These are phyloP conservation scores for Aureobasidium sp. DNA, from an alignment of 2,329 filamentous ascomycete species.

Conservation along the genomic window DNA sequence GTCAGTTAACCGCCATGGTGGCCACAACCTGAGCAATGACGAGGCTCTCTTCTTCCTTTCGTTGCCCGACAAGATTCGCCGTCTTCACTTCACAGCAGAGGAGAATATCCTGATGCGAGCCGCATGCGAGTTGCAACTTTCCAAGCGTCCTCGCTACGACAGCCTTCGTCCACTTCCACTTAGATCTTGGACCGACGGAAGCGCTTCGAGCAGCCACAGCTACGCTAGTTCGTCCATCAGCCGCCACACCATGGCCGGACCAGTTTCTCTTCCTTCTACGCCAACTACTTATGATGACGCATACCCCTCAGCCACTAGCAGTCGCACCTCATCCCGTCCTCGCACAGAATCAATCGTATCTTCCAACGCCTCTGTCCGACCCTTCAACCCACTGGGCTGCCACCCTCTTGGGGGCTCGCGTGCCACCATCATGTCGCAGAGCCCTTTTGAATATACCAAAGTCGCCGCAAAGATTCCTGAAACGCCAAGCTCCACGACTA, in stretches of 20 bases:
- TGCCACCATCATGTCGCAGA: neutral
- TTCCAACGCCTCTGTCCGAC: neutral
- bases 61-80: slow-evolving; percentile 65
- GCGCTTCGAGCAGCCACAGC: slow-evolving; percentile 5
- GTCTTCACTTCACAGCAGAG: slow-evolving; percentile 62
- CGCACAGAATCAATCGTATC: neutral
- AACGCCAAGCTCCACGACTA: slow-evolving; percentile 5
- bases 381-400: slow-evolving; percentile 1
- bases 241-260: neutral
- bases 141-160: neutral
- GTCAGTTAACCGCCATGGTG: slow-evolving; percentile 33
- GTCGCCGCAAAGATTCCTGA: neutral
- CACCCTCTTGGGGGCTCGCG: neutral
- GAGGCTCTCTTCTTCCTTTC: slow-evolving; percentile 63
- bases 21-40: slow-evolving; percentile 24
- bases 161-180: neutral
- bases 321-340: neutral
- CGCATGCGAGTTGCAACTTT: slow-evolving; percentile 39
- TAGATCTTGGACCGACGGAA: slow-evolving; percentile 5
- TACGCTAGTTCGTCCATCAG: neutral
- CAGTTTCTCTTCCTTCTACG: neutral
- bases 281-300: neutral
- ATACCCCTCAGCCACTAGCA: neutral
- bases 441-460: neutral
- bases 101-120: slow-evolving; percentile 59